These are phyloP conservation scores for Lodderomyces metapsilosis DNA, from an alignment of 1,139 yeast genomes.

Conservation along the genomic window DNA sequence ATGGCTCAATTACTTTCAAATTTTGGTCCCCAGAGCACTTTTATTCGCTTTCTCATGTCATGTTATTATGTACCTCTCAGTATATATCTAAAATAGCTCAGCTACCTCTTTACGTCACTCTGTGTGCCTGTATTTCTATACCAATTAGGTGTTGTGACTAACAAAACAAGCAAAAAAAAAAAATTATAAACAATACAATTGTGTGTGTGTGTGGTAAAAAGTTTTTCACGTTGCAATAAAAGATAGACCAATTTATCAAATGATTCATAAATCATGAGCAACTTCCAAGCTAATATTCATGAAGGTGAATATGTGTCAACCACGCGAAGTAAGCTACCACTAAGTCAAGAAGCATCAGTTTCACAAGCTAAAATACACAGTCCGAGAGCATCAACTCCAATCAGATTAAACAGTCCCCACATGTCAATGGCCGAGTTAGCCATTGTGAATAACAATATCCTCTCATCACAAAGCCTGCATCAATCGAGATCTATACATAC, in stretches of 20 bases:
- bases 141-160: too few species aligned
- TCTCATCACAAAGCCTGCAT: background rate
- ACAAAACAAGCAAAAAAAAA: too few species aligned
- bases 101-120: too few species aligned
- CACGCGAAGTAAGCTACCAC: conserved; percentile 16
- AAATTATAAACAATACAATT: too few species aligned
- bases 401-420: conserved; percentile 22
- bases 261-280: background rate
- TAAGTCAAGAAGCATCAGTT: conserved; percentile 21
- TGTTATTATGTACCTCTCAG: too few species aligned
- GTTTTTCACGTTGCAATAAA: background rate
- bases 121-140: too few species aligned
- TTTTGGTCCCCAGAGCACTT: too few species aligned
- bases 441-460: background rate
- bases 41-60: too few species aligned
- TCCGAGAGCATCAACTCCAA: conserved; percentile 20
- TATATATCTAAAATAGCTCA: too few species aligned
- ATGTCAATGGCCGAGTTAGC: conserved; percentile 12
- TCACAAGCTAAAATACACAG: conserved; percentile 8
- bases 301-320: conserved; percentile 30
- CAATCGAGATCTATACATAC: background rate
- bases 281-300: conserved; percentile 16
- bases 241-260: background rate
- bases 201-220: too few species aligned
- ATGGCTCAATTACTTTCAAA: too few species aligned